A percentile compares a stretch with the other conserved stretches of the same genome.
Evolutionary conservation across 345 rosid species (phyloP).

Genomic region (Dipteronia sinensis): DNA sequence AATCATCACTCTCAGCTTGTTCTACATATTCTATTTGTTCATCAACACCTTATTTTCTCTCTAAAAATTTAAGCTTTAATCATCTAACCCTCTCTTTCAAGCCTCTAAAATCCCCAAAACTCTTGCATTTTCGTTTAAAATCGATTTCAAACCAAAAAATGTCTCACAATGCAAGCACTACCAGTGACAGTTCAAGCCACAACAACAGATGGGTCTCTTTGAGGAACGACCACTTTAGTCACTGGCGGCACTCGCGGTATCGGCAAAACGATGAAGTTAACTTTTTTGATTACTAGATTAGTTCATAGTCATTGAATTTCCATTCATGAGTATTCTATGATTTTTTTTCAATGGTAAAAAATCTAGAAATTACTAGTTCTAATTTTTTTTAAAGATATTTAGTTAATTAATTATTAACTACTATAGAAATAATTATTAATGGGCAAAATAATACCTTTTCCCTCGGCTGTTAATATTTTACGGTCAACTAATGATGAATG

Average conservation of each 20-base stretch:
- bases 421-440: too few species aligned
- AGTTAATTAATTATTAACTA: too few species aligned
- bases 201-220: conserved; percentile 49
- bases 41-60: neutral
- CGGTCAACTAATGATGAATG: too few species aligned
- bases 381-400: too few species aligned
- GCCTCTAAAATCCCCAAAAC: neutral
- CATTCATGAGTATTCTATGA: too few species aligned
- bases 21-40: neutral
- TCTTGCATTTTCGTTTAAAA: neutral
- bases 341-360: too few species aligned
- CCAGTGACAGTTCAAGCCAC: neutral
- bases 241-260: conserved; percentile 75
- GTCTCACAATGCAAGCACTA: too few species aligned
- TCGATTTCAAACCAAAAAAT: neutral
- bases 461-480: too few species aligned
- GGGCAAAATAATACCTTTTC: too few species aligned
- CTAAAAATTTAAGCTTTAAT: neutral
- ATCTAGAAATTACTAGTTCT: too few species aligned
- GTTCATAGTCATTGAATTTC: too few species aligned
- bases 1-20: neutral
- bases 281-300: neutral
- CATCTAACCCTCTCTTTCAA: neutral
- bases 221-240: conserved; percentile 53
- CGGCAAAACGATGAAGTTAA: conserved; percentile 34